These are phyloP conservation scores for Golubevia sp. DNA, from an alignment of 1,284 basidiomycete genomes.

Conservation along the genomic window DNA sequence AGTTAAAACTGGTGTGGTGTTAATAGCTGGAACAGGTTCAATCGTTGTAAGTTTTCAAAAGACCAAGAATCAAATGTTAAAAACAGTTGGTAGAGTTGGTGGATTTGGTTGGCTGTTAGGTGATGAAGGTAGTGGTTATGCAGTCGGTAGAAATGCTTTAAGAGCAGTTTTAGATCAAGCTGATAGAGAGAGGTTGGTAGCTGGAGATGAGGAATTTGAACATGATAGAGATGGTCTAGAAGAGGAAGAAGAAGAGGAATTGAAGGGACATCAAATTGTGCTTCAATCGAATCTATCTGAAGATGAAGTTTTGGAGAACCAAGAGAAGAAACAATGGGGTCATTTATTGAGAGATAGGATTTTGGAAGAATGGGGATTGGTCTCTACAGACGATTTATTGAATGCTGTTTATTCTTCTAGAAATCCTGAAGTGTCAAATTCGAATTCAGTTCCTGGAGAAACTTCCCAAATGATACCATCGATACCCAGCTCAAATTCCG, in stretches of 20 bases:
- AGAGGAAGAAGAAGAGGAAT: background rate
- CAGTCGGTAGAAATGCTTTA: slow-evolving; percentile 27
- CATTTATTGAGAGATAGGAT: slow-evolving; percentile 21
- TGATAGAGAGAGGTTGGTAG: slow-evolving; percentile 15
- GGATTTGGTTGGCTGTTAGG: slow-evolving; percentile 42
- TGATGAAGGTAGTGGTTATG: slow-evolving; percentile 37
- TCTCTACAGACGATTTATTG: slow-evolving; percentile 21
- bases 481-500: too few relatives aligned
- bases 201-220: slow-evolving; percentile 7
- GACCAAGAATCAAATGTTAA: slow-evolving; percentile 9
- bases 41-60: slow-evolving; percentile 27
- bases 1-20: slow-evolving; percentile 20
- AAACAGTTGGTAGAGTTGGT: slow-evolving; percentile 14
- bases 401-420: slow-evolving; percentile 13
- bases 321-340: background rate
- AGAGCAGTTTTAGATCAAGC: slow-evolving; percentile 18
- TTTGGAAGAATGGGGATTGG: slow-evolving; percentile 15
- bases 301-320: too few relatives aligned
- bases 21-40: slow-evolving; percentile 39
- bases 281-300: too few relatives aligned
- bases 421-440: too few relatives aligned
- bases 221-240: slow-evolving; percentile 8
- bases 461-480: too few relatives aligned
- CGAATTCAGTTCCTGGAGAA: too few relatives aligned
- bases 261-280: too few relatives aligned